Evolutionary conservation across 495 filamentous ascomycete genomes (phyloP), one percentile per base, ranked within the genome.

Genomic region (Lasiosphaeria ovina): DNA sequence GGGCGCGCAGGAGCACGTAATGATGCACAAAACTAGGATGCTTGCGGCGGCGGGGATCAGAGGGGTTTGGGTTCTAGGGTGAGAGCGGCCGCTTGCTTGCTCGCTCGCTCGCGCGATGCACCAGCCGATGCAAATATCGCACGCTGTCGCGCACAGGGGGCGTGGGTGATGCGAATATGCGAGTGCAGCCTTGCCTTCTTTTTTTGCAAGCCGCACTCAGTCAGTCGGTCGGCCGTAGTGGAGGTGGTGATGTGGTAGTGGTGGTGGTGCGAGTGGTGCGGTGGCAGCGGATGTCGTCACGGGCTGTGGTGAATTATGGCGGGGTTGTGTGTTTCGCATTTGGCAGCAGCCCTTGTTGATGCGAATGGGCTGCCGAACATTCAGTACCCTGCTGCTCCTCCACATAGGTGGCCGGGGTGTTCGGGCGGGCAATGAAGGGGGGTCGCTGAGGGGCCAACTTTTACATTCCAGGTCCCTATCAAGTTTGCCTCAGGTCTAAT

Each of bases 291-390:
- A 66, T 70, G 70, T 71, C 68, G 69, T 73, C 66, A 69, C 24
- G 24, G 24, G 24, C 24, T 24, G 65, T 67, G 62, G 65, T 62
- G 66, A 65, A 64, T 66, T 66, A 66, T 71, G 71, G 71, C 71
- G 71, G 71, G 70, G 71, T 71, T 68, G 64, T 66, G 62, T 68
- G 71, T 68, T 73, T 69, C 65, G 69, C 65, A 68, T 69, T 64
- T 64, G 66, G 64, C 56, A 55, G 40, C 62, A 65, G 61, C 53
- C 55, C 61, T 67, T 56, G 64, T 58, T 59, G 58, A 59, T 58
- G 59, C 50, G 59, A 57, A 60, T 62, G 55, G 50, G 64, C 57
- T 53, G 55, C 55, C 63, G 24, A 24, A 24, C 36, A 34, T 9
- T 7, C 31, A 38, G 59, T 62, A 38, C 63, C 63, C 64, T 63